Percentiles rank a stretch among this genome's conserved stretches.
Conservation (phyloP, 805 yeast genomes). For the Jamesozyma rosinii region DNA sequence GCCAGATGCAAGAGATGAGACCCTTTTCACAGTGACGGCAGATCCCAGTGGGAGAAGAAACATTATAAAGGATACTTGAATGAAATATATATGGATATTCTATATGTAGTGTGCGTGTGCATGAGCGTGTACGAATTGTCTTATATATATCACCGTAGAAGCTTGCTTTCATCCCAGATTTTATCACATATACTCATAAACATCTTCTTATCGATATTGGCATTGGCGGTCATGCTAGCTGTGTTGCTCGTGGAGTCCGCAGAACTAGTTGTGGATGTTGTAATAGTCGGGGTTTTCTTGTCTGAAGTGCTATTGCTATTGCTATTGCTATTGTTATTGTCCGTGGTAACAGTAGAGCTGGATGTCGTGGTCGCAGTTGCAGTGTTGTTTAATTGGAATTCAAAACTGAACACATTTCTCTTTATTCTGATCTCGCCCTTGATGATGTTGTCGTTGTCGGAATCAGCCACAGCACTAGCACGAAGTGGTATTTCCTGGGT, state of each 20-base stretch:
- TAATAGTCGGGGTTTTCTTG: too few relatives aligned
- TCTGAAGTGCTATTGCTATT: too few relatives aligned
- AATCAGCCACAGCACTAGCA: not conserved
- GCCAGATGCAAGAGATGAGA: too few relatives aligned
- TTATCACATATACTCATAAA: slow-evolving; percentile 27
- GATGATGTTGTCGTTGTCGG: slow-evolving; percentile 1
- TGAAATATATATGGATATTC: too few relatives aligned
- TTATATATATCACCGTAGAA: not conserved
- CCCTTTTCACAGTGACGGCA: too few relatives aligned
- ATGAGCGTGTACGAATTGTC: too few relatives aligned
- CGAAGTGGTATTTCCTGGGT: not conserved
- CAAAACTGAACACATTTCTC: slow-evolving; percentile 20
- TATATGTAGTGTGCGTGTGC: too few relatives aligned
- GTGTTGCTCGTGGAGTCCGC: not conserved
- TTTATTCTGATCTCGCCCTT: slow-evolving; percentile 22
- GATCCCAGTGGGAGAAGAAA: too few relatives aligned
- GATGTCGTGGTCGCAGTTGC: not conserved
- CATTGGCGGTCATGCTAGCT: not conserved
- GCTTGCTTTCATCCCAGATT: slow-evolving; percentile 23
- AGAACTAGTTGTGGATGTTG: too few relatives aligned
- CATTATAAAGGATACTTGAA: too few relatives aligned
- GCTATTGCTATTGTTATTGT: not conserved
- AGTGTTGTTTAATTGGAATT: slow-evolving; percentile 11
- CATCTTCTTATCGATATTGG: slow-evolving; percentile 21
- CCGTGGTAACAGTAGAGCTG: not conserved